phyloP scores from a whole-genome alignment of 176 grass and related monocot species.

The Musa schizocarpa region DNA sequence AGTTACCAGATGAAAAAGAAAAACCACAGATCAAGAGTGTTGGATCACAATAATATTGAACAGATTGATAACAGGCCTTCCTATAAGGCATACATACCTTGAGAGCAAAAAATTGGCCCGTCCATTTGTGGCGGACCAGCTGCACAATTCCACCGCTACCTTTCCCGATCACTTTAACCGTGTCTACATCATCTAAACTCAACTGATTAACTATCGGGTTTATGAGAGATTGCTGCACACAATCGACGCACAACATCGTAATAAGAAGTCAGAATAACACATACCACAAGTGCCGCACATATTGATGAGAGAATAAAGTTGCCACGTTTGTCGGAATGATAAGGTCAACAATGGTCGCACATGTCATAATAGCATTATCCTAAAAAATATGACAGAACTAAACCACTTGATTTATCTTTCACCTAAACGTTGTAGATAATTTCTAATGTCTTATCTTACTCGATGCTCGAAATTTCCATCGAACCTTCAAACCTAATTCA shows the following conservation, averaged over 20 bases:
- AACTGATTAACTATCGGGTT: constrained; percentile 55
- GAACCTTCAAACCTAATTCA: too few relatives aligned
- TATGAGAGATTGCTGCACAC: constrained; percentile 48
- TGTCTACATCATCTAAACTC: constrained; percentile 68
- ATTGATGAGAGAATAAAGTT: too few relatives aligned
- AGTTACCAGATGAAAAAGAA: background rate
- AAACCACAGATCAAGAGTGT: background rate
- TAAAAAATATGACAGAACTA: too few relatives aligned
- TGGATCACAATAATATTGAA: background rate
- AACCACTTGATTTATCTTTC: too few relatives aligned
- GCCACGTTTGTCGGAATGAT: too few relatives aligned
- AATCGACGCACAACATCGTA: background rate
- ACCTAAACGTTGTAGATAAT: too few relatives aligned
- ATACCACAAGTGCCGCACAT: background rate
- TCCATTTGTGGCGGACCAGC: constrained; percentile 93
- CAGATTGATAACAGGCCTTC: background rate
- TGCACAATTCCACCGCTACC: constrained; percentile 84
- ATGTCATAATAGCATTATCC: too few relatives aligned
- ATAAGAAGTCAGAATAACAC: constrained; percentile 6
- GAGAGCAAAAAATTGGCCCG: constrained; percentile 87
- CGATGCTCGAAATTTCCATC: too few relatives aligned
- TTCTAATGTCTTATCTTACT: too few relatives aligned
- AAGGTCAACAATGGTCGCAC: too few relatives aligned
- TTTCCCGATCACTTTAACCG: constrained; percentile 86
- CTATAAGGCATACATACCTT: constrained; percentile 57